A percentile compares a stretch with the other conserved stretches of the same genome.
Evolutionary conservation across 257 asterid species (phyloP).

Genomic region (Agastache rugosa): DNA sequence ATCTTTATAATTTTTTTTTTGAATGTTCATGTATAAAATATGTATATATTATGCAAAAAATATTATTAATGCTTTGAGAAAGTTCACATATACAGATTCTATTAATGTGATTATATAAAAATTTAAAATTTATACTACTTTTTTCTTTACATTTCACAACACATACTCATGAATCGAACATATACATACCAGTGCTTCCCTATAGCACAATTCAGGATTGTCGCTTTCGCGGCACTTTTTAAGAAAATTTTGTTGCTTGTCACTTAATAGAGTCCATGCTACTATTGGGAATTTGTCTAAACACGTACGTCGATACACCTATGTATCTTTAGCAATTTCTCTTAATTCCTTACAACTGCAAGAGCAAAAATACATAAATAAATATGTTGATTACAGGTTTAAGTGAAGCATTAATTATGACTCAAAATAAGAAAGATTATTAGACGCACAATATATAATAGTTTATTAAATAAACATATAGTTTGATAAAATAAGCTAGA

Average conservation of each 20-base stretch:
- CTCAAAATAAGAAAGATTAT: too few relatives aligned
- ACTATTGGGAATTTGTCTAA: conserved; percentile 34
- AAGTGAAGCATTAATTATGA: neutral
- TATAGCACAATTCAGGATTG: conserved; percentile 36
- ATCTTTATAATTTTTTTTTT: too few relatives aligned
- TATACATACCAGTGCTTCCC: conserved; percentile 42
- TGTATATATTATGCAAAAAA: too few relatives aligned
- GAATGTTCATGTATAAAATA: too few relatives aligned
- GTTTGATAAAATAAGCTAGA: too few relatives aligned
- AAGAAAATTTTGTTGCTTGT: conserved; percentile 6
- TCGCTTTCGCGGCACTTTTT: conserved; percentile 21
- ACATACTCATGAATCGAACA: too few relatives aligned
- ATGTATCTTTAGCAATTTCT: conserved; percentile 26
- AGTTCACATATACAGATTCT: too few relatives aligned
- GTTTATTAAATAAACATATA: too few relatives aligned
- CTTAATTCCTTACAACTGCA: conserved; percentile 24
- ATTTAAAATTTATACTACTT: too few relatives aligned
- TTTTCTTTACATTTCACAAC: too few relatives aligned
- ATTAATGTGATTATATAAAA: too few relatives aligned
- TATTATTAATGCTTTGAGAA: too few relatives aligned
- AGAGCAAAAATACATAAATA: neutral
- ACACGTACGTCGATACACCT: conserved; percentile 13
- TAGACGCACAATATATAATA: neutral
- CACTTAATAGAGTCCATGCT: neutral
- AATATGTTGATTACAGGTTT: neutral